These are phyloP conservation scores for Podospora appendiculata DNA, from an alignment of 495 filamentous ascomycete genomes.

Conservation along the genomic window DNA sequence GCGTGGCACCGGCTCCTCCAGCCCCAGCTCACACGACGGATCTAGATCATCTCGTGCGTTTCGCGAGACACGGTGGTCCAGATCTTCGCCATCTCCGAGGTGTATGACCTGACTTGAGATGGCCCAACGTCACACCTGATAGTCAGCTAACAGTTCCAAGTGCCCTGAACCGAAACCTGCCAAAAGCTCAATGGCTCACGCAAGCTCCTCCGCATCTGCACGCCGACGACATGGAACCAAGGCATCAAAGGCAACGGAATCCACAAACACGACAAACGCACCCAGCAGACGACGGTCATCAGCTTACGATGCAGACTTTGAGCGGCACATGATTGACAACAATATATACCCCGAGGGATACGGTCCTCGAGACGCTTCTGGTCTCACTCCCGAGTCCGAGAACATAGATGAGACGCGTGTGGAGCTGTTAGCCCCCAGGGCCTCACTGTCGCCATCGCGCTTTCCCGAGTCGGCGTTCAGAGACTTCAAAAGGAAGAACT, in stretches of 20 bases:
- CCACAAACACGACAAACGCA: constrained; percentile 1
- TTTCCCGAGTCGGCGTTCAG: constrained; percentile 2
- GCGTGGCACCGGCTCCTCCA: too few relatives aligned
- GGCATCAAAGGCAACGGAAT: too few relatives aligned
- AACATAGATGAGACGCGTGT: constrained; percentile 1
- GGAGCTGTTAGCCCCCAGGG: neutral
- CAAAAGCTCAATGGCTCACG: constrained; percentile 2
- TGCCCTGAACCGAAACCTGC: constrained; percentile 3
- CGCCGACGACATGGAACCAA: constrained; percentile 7
- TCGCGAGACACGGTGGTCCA: constrained; percentile 12
- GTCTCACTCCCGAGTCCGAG: neutral
- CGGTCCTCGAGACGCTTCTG: neutral
- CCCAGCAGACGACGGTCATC: too few relatives aligned
- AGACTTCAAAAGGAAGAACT: constrained; percentile 1
- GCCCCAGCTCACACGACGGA: constrained; percentile 4
- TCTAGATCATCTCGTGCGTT: constrained; percentile 7
- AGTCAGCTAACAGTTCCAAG: constrained; percentile 6
- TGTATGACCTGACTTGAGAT: too few relatives aligned
- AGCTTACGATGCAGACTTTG: constrained; percentile 24
- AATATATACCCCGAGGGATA: constrained; percentile 15
- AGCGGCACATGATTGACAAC: constrained; percentile 27
- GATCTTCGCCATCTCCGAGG: constrained; percentile 15
- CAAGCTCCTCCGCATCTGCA: constrained; percentile 1
- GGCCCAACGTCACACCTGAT: too few relatives aligned
- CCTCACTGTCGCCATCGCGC: constrained; percentile 9